These are phyloP conservation scores for Psilocybe cubensis DNA, from an alignment of 768 basidiomycete species.

Conservation along the genomic window DNA sequence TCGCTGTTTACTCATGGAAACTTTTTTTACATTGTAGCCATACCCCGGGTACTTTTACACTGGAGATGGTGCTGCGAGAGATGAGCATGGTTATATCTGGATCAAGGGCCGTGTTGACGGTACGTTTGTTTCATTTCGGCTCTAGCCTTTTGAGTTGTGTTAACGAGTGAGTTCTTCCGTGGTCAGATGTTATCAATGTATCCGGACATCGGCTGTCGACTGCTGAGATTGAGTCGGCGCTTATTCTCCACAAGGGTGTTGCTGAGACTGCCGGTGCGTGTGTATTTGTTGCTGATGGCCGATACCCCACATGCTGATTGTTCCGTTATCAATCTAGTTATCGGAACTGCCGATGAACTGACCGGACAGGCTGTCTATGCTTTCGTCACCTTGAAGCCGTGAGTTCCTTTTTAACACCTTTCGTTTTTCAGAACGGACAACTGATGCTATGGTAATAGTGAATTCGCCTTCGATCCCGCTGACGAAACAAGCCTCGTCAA, in stretches of 20 bases:
- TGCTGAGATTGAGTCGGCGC: constrained; percentile 96
- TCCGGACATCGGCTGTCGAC: constrained; percentile 97
- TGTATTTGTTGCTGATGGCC: not conserved
- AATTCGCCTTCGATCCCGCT: constrained; percentile 75
- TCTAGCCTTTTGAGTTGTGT: not conserved
- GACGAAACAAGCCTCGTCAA: constrained; percentile 77
- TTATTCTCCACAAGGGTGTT: constrained; percentile 93
- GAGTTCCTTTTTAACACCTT: constrained; percentile 29
- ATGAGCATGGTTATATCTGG: constrained; percentile 97
- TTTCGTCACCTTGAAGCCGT: constrained; percentile 95
- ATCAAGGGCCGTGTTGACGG: constrained; percentile 97
- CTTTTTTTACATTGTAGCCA: too few relatives aligned
- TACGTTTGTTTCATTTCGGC: constrained; percentile 29
- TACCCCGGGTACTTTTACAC: constrained; percentile 95
- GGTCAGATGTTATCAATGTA: constrained; percentile 92
- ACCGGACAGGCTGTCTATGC: constrained; percentile 95
- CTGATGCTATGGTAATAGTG: constrained; percentile 41
- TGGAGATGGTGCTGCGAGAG: constrained; percentile 95
- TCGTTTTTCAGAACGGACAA: not conserved
- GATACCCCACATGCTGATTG: not conserved
- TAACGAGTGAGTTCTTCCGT: not conserved
- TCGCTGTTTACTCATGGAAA: not conserved
- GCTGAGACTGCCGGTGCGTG: constrained; percentile 87
- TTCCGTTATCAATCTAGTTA: constrained; percentile 44
- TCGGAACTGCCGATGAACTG: constrained; percentile 84